These are phyloP conservation scores for Leptographium lundbergii DNA, from an alignment of 2,329 filamentous ascomycete genomes.

Conservation along the genomic window DNA sequence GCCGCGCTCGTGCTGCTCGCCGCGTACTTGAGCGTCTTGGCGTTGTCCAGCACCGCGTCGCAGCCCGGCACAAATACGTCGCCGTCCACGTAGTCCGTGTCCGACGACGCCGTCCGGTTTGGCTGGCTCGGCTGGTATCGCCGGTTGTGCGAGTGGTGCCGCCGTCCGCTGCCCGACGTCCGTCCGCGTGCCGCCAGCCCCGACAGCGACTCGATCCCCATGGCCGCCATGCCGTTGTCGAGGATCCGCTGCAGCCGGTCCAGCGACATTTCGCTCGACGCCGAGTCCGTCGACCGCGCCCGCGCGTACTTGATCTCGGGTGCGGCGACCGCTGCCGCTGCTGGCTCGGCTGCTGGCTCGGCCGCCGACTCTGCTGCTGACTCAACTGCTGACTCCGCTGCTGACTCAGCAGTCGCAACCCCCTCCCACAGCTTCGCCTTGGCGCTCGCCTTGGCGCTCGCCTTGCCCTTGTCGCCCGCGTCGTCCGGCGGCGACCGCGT, in stretches of 20 bases:
- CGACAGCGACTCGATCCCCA: constrained; percentile 28
- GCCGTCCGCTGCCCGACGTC: constrained; percentile 16
- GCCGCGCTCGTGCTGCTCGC: not conserved
- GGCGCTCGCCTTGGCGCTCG: not conserved
- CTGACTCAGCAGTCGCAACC: not conserved
- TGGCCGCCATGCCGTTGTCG: constrained; percentile 47
- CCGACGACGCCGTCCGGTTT: constrained; percentile 52
- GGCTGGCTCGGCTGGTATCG: constrained; percentile 28
- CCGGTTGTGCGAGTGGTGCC: constrained; percentile 15
- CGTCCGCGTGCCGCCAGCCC: not conserved
- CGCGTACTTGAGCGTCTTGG: constrained; percentile 67
- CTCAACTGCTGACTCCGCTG: not conserved
- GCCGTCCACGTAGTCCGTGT: constrained; percentile 75
- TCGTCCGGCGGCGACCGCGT: constrained; percentile 22
- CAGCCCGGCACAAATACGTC: constrained; percentile 75
- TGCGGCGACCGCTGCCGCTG: not conserved
- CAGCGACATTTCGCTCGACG: constrained; percentile 59
- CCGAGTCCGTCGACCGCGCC: constrained; percentile 47
- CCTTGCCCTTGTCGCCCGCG: constrained; percentile 9
- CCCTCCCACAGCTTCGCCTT: constrained; percentile 11
- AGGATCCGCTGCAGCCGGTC: constrained; percentile 73
- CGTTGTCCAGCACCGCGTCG: constrained; percentile 77
- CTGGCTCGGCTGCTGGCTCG: not conserved
- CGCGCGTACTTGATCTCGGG: constrained; percentile 15
- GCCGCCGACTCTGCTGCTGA: not conserved